A percentile compares a stretch with the other conserved stretches of the same genome.
These are phyloP conservation scores for Strobilomyces dryophilus DNA, from an alignment of 768 basidiomycete species.

Conservation along the genomic window DNA sequence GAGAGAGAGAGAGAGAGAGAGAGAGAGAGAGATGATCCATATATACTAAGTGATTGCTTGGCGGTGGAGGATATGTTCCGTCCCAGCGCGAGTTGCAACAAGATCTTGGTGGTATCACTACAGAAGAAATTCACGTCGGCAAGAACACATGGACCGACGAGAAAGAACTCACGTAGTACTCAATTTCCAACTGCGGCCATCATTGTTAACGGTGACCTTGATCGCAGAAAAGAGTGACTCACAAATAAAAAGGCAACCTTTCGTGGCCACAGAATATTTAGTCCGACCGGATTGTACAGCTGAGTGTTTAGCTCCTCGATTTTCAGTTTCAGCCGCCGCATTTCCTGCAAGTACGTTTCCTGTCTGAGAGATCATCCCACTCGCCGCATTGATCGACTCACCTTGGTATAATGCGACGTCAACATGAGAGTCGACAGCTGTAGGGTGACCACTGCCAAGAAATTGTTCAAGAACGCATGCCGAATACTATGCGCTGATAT, in stretches of 20 bases:
- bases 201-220: background rate
- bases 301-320: slow-evolving; percentile 68
- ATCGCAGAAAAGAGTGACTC: slow-evolving; percentile 35
- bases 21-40: slow-evolving; percentile 3
- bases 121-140: background rate
- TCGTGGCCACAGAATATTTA: slow-evolving; percentile 84
- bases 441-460: slow-evolving; percentile 71
- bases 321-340: slow-evolving; percentile 57
- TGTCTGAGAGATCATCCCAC: slow-evolving; percentile 6
- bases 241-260: slow-evolving; percentile 90
- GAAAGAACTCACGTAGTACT: slow-evolving; percentile 72
- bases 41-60: slow-evolving; percentile 15
- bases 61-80: slow-evolving; percentile 1
- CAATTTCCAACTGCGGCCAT: slow-evolving; percentile 77
- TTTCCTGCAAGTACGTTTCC: slow-evolving; percentile 52
- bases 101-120: slow-evolving; percentile 18
- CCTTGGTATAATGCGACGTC: slow-evolving; percentile 81
- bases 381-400: slow-evolving; percentile 22
- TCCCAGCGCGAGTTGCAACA: background rate
- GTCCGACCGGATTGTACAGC: slow-evolving; percentile 79
- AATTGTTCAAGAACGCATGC: slow-evolving; percentile 73
- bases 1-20: no score
- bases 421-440: slow-evolving; percentile 72
- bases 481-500: slow-evolving; percentile 81
- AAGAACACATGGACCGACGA: background rate